phyloP scores from a whole-genome alignment of 768 basidiomycete genomes.

The Leccinum incarnatum region DNA sequence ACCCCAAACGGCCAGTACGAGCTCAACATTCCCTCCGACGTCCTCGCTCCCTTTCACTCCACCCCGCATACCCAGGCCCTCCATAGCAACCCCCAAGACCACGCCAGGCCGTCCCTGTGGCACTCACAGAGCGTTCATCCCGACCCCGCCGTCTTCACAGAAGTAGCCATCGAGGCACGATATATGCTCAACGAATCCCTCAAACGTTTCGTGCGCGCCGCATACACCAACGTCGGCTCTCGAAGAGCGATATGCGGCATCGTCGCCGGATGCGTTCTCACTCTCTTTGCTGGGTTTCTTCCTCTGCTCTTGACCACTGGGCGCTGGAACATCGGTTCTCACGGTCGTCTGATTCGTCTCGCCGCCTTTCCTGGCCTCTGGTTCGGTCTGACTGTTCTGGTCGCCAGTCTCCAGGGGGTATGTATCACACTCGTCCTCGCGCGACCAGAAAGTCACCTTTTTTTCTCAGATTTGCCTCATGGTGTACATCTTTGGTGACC shows the following conservation, averaged over 20 bases:
- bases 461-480: slow-evolving; percentile 54
- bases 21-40: slow-evolving; percentile 63
- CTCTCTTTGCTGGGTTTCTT: slow-evolving; percentile 45
- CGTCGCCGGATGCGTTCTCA: slow-evolving; percentile 53
- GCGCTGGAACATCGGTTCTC: slow-evolving; percentile 31
- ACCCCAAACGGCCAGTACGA: slow-evolving; percentile 70
- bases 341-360: slow-evolving; percentile 53
- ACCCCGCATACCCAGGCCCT: slow-evolving; percentile 33
- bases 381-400: slow-evolving; percentile 60
- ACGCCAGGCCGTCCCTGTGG: slow-evolving; percentile 16
- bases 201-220: slow-evolving; percentile 62
- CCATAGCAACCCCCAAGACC: slow-evolving; percentile 6
- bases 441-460: neutral
- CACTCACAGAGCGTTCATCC: slow-evolving; percentile 46
- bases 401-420: slow-evolving; percentile 68
- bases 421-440: slow-evolving; percentile 12
- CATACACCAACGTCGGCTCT: slow-evolving; percentile 68
- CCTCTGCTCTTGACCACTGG: slow-evolving; percentile 51
- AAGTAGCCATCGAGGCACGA: slow-evolving; percentile 55
- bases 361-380: slow-evolving; percentile 65
- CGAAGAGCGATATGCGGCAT: slow-evolving; percentile 69
- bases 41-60: slow-evolving; percentile 58
- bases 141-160: slow-evolving; percentile 60
- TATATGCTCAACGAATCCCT: slow-evolving; percentile 63
- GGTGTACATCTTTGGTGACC: slow-evolving; percentile 77